These are phyloP conservation scores for Pestalotiopsis sp. DNA, from an alignment of 2,329 filamentous ascomycete species.

Conservation along the genomic window DNA sequence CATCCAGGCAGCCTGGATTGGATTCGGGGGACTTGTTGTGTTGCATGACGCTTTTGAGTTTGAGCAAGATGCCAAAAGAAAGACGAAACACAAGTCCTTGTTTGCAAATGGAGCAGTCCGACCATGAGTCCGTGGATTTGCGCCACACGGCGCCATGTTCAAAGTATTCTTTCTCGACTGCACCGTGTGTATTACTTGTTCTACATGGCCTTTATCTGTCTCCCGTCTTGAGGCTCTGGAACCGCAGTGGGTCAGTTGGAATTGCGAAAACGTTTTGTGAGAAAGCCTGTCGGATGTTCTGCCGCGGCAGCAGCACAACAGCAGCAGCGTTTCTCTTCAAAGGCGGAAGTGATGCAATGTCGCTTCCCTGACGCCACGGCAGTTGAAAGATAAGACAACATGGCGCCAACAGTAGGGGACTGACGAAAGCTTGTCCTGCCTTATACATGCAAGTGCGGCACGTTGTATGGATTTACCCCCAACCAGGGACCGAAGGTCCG, in stretches of 20 bases:
- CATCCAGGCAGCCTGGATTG: background rate
- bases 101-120: no score
- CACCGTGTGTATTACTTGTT: background rate
- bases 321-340: background rate
- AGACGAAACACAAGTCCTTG: no score
- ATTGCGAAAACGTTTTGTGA: background rate
- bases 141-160: no score
- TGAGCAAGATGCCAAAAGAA: no score
- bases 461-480: no score
- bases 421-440: background rate
- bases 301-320: background rate
- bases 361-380: background rate
- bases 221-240: background rate
- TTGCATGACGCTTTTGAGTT: no score
- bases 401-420: background rate
- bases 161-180: no score
- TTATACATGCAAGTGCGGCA: background rate
- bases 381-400: background rate
- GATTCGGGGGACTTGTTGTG: no score
- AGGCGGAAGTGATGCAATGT: background rate
- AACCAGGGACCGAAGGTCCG: no score
- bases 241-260: background rate
- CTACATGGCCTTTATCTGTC: background rate
- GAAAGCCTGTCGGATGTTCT: background rate
- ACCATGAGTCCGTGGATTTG: no score